Conservation (phyloP, 352 stramenopile species). For the Peronospora farinosa region DNA sequence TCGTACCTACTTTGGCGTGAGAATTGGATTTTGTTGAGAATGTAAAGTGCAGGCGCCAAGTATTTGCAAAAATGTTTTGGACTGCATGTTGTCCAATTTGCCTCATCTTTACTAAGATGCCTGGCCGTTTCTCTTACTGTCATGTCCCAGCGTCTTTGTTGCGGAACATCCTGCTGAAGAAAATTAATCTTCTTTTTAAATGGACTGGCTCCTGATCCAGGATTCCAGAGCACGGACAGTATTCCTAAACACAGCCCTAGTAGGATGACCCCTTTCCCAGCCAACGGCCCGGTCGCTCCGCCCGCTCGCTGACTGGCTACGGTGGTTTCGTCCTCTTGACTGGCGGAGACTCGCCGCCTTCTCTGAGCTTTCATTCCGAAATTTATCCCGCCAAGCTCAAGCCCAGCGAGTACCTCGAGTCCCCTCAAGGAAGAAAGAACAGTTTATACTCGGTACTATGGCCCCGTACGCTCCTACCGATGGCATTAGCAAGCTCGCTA, state of each 20-base stretch:
- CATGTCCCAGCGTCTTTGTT: too few species aligned
- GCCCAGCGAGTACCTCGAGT: constrained; percentile 31
- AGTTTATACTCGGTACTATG: constrained; percentile 44
- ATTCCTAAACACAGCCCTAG: constrained; percentile 20
- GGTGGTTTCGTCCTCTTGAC: constrained; percentile 26
- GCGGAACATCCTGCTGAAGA: not conserved
- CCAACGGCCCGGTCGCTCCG: not conserved
- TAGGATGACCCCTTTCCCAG: constrained; percentile 24
- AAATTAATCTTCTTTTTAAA: not conserved
- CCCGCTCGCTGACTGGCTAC: constrained; percentile 24
- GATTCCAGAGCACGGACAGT: constrained; percentile 9
- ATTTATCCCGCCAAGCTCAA: constrained; percentile 56
- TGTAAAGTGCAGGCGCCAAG: constrained; percentile 6
- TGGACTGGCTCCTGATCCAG: constrained; percentile 19
- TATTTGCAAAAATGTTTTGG: not conserved
- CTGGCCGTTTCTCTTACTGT: too few species aligned
- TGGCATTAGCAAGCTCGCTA: constrained; percentile 78
- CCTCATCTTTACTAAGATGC: not conserved
- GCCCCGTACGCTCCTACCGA: constrained; percentile 77
- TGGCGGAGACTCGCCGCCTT: constrained; percentile 25
- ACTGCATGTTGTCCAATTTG: not conserved
- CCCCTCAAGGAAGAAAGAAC: constrained; percentile 28
- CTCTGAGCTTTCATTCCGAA: constrained; percentile 54
- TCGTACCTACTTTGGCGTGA: not conserved
- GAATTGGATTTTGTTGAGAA: not conserved